phyloP scores from a whole-genome alignment of 257 asterid genomes.

The Eucommia ulmoides region DNA sequence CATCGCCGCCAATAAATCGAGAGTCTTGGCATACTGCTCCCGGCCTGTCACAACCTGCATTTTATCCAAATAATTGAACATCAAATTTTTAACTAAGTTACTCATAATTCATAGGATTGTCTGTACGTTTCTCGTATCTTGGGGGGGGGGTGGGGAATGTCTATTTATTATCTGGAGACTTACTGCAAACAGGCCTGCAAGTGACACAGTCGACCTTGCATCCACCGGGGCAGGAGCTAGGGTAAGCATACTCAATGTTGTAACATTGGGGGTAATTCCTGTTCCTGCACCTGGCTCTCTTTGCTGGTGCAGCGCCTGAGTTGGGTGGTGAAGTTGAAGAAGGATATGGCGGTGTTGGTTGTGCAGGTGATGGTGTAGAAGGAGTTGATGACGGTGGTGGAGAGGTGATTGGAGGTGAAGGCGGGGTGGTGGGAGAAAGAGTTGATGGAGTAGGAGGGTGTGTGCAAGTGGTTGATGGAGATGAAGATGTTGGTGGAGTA shows the following conservation, averaged over 20 bases:
- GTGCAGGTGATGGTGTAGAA: background rate
- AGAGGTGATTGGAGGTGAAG: constrained; percentile 7
- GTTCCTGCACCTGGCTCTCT: constrained; percentile 32
- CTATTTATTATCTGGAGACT: background rate
- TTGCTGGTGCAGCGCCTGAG: no score
- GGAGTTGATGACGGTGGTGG: constrained; percentile 4
- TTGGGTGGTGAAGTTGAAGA: constrained; percentile 2
- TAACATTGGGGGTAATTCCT: constrained; percentile 22
- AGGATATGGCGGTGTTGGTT: constrained; percentile 11
- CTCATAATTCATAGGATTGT: background rate
- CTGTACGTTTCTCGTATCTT: background rate
- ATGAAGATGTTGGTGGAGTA: constrained; percentile 2
- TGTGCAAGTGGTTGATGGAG: constrained; percentile 1
- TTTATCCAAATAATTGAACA: constrained; percentile 3
- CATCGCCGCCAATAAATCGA: constrained; percentile 69
- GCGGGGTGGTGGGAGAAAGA: background rate
- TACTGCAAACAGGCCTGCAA: constrained; percentile 23
- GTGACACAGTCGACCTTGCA: constrained; percentile 53
- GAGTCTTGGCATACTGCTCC: constrained; percentile 94
- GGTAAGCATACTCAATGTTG: constrained; percentile 30
- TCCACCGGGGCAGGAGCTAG: constrained; percentile 32
- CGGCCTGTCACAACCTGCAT: constrained; percentile 61
- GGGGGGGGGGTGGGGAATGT: no score
- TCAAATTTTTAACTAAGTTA: background rate
- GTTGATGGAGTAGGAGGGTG: constrained; percentile 3